phyloP scores from a whole-genome alignment of 2,329 filamentous ascomycete genomes.

The Myriosclerotinia curreyana region DNA sequence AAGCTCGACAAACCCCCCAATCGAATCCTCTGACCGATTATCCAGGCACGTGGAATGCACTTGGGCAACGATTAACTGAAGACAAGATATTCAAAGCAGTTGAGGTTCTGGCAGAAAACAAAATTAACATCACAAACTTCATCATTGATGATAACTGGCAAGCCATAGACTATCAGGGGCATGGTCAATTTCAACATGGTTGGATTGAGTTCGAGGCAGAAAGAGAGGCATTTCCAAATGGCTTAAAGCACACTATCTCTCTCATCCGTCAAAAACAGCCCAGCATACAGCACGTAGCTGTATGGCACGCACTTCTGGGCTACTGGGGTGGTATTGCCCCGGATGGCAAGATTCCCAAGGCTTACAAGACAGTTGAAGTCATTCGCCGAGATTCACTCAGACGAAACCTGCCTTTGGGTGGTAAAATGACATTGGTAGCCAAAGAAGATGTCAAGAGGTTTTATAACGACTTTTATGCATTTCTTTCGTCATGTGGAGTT shows the following conservation, averaged over 20 bases:
- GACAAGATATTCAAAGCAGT: conserved; percentile 75
- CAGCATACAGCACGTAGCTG: conserved; percentile 77
- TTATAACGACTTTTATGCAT: conserved; percentile 89
- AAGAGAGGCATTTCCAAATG: conserved; percentile 71
- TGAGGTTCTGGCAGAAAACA: conserved; percentile 63
- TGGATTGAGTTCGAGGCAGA: conserved; percentile 90
- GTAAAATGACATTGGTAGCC: conserved; percentile 69
- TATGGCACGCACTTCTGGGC: conserved; percentile 86
- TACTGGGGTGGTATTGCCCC: conserved; percentile 91
- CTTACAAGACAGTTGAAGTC: conserved; percentile 71
- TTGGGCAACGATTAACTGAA: conserved; percentile 80
- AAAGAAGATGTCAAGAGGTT: conserved; percentile 71
- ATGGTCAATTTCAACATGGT: conserved; percentile 55
- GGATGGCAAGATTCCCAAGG: conserved; percentile 66
- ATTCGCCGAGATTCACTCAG: conserved; percentile 49
- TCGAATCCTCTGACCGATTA: background rate
- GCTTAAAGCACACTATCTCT: conserved; percentile 67
- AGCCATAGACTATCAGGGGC: conserved; percentile 56
- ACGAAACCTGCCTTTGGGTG: conserved; percentile 52
- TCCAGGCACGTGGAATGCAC: conserved; percentile 81
- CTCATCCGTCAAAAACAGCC: conserved; percentile 67
- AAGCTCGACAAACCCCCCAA: conserved; percentile 12
- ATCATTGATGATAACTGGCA: conserved; percentile 99
- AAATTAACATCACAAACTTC: conserved; percentile 76
- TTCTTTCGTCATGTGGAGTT: conserved; percentile 70